These are phyloP conservation scores for Tolypocladium paradoxum DNA, from an alignment of 2,329 filamentous ascomycete species.

Conservation along the genomic window DNA sequence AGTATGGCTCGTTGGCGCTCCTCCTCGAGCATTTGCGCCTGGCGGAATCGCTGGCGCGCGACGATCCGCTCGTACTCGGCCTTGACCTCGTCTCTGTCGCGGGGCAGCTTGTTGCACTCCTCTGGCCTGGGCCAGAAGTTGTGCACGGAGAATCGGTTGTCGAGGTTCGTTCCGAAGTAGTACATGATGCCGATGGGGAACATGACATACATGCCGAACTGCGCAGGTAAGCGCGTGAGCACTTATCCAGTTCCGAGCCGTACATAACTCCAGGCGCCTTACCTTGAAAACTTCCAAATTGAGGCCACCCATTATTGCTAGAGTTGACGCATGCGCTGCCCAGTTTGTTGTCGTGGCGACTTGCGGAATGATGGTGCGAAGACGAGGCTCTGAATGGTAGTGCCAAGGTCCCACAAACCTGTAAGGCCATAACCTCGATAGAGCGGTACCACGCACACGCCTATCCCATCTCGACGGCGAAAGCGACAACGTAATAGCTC, in stretches of 20 bases:
- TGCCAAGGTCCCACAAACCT: not conserved
- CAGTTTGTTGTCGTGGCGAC: not conserved
- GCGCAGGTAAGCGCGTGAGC: not conserved
- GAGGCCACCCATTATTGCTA: conserved; percentile 57
- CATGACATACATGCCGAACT: conserved; percentile 99
- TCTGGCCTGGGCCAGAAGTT: conserved; percentile 88
- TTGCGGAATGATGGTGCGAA: not conserved
- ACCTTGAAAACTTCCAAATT: conserved; percentile 97
- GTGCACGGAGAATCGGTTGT: conserved; percentile 76
- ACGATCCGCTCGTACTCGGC: conserved; percentile 67
- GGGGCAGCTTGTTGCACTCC: conserved; percentile 65
- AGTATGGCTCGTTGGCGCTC: conserved; percentile 15
- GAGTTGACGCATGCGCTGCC: not conserved
- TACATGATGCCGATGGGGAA: conserved; percentile 99
- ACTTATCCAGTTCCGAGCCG: not conserved
- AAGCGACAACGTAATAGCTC: not conserved
- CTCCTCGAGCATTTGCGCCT: conserved; percentile 39
- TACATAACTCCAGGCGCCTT: conserved; percentile 10
- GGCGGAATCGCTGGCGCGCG: conserved; percentile 58
- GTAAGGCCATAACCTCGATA: conserved; percentile 10
- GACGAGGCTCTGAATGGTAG: conserved; percentile 1
- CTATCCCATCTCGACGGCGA: not conserved
- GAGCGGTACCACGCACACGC: conserved; percentile 2
- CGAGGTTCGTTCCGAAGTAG: conserved; percentile 98
- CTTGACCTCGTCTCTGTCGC: conserved; percentile 71